A percentile compares a stretch with the other conserved stretches of the same genome.
These are phyloP conservation scores for Trichophyton benhamiae DNA, from an alignment of 2,329 filamentous ascomycete genomes.

Conservation along the genomic window DNA sequence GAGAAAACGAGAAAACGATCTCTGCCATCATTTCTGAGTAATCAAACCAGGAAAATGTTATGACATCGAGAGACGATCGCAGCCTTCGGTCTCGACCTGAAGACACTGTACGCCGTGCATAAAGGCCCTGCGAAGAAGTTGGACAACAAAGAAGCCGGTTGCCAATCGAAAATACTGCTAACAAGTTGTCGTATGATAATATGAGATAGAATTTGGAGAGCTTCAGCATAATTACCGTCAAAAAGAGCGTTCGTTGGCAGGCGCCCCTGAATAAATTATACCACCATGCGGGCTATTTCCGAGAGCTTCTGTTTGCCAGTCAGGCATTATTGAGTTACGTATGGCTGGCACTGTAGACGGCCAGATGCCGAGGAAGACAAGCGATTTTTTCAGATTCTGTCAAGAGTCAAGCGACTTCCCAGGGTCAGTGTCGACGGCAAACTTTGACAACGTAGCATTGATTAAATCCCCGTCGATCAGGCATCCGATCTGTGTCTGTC, in stretches of 20 bases:
- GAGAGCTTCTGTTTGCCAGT: neutral
- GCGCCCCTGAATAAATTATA: neutral
- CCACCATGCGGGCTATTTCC: neutral
- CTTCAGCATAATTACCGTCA: neutral
- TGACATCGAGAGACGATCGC: neutral
- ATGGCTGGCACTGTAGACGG: neutral
- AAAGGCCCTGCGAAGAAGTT: neutral
- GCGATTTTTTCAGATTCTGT: neutral
- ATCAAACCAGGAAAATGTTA: neutral
- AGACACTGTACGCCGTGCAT: neutral
- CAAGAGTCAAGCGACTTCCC: neutral
- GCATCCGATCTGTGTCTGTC: slow-evolving; percentile 5
- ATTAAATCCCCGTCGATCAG: neutral
- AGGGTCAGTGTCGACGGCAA: neutral
- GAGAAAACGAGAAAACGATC: neutral
- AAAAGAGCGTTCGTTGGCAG: neutral
- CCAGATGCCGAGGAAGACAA: neutral
- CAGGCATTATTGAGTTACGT: neutral
- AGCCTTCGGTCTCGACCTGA: neutral
- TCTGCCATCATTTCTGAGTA: neutral
- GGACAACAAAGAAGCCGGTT: neutral
- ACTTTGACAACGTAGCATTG: slow-evolving; percentile 2
- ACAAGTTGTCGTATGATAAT: neutral
- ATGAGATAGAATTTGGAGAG: neutral
- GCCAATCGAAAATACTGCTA: neutral